These are phyloP conservation scores for Iris macrosiphon DNA, from an alignment of 106 monocot species.

Conservation along the genomic window DNA sequence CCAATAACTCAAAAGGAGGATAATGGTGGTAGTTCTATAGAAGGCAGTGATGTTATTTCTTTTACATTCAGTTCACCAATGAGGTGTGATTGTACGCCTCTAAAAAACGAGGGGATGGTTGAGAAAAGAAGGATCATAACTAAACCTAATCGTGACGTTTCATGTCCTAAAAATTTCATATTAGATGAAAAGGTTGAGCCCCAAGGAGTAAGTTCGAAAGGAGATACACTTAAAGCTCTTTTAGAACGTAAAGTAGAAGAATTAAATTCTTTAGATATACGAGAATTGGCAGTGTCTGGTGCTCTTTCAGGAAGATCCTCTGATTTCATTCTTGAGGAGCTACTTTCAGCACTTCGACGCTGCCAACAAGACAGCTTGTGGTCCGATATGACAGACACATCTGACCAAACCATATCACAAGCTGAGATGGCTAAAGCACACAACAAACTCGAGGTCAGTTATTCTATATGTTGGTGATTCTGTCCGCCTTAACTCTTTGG, in stretches of 20 bases:
- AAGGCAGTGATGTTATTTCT: slow-evolving; percentile 28
- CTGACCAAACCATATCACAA: neutral
- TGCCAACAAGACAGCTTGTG: neutral
- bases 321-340: slow-evolving; percentile 60
- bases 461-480: neutral
- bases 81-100: slow-evolving; percentile 7
- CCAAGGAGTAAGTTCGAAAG: slow-evolving; percentile 4
- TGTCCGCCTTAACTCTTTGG: no score
- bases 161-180: slow-evolving; percentile 1
- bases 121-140: slow-evolving; percentile 5
- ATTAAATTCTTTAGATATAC: slow-evolving; percentile 27
- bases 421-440: slow-evolving; percentile 4
- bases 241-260: slow-evolving; percentile 52
- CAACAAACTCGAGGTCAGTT: neutral
- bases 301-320: slow-evolving; percentile 27
- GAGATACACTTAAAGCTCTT: slow-evolving; percentile 38
- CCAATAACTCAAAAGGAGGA: neutral
- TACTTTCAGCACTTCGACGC: slow-evolving; percentile 44
- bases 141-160: neutral
- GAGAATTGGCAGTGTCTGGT: slow-evolving; percentile 15
- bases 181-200: slow-evolving; percentile 9
- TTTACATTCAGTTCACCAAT: slow-evolving; percentile 46
- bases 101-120: neutral
- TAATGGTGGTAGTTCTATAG: slow-evolving; percentile 5
- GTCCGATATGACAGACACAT: neutral